Base-by-base conservation (phyloP, 1,139 yeast genomes). In the Suhomyces yuchorum region DNA sequence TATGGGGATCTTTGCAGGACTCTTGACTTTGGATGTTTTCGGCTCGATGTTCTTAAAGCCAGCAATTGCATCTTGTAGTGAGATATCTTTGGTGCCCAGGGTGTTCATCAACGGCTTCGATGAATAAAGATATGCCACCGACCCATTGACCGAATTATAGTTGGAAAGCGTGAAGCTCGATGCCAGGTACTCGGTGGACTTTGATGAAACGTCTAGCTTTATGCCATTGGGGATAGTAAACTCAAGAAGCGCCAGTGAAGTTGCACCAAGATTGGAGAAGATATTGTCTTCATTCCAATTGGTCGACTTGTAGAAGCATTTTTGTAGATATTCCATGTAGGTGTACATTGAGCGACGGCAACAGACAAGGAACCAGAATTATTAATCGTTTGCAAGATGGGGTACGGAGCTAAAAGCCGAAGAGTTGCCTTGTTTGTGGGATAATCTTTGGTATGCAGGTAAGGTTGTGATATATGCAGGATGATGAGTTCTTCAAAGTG, bases 301-400 rank as follows among this genome's bases (percentile, higher is more conserved):
- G 2, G 95, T 84, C 34, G 85, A 67, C 44, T 71, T 67, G 64
- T 85, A 81, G 67, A 87, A 91, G 56, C 90, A 81, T 65, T 78
- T 75, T 56, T 85, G 84, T 39, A 91, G 80, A 65, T 87, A 85
- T 60, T 91, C 96, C 96, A 90, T 89, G 67, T 87, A 89, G 44
- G 82, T 80, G 56, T 85, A 75, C 97, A 91, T 90, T 35, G 30
- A 26, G 18, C 18, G 17, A n/a, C 2, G 18, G 8, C 19, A 14
- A 30, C 18, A 7, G 14, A 14, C 18, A 18, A n/a, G 32, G 36
- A 19, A 15, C 19, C 14, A 22, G 39, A 6, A 14, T 11, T 4
- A 12, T 14, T n/a, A 9, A 3, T 15, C 8, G 18, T 26, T 19
- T 2, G 12, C 17, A 4, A n/a, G 30, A 12, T 11, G 26, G 20